Base-by-base conservation (phyloP, 2,329 filamentous ascomycete genomes). In the Ceratocystis diversiconidia region DNA sequence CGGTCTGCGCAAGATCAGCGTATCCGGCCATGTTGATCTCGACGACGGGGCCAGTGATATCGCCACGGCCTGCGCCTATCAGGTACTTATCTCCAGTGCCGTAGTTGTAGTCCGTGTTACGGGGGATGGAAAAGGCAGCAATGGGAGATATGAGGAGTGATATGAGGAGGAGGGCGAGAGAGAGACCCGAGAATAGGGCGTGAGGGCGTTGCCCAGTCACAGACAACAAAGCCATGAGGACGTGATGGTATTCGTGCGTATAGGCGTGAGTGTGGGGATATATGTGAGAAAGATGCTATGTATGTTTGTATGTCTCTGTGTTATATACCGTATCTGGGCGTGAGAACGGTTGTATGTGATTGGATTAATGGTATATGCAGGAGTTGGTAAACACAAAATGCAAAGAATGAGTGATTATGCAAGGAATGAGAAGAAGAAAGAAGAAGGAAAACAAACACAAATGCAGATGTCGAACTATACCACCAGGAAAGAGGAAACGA, bases 21-120 rank as follows among this genome's bases (percentile, higher is more conserved):
- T 95, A 95, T 68, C 92, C 92, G 80, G 92, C 94, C 75, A 96
- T 82, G 72, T 90, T 90, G 75, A 96, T 85, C 75, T 96, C 90
- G 32, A 92, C 90, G 4, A 94, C 88, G 0, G 90, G 90, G 3
- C 88, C 80, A 1, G 80, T 82, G 69, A 82, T 80, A 69, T 82
- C 80, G 17, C 76, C 80, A 69, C 81, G 82, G 55, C 80, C 80
- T 12, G 78, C 79, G 2, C 80, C 80, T 19, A 82, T 68, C 2
- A 82, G 73, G 67, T 81, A 82, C 61, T 60, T 67, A 52, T 68
- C 67, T 4, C 36, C 36, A 12, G 36, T 41, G 4, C 63, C 67
- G 12, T 44, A n/a, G 15, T 25, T 17, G 1, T 30, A 36, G 52
- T 2, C 28, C 28, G 28, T 10, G 48, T 25, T 41, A 22, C 62